Evolutionary conservation across 2,329 filamentous ascomycete species (phyloP).

Genomic region (Sordariomycetes sp.): DNA sequence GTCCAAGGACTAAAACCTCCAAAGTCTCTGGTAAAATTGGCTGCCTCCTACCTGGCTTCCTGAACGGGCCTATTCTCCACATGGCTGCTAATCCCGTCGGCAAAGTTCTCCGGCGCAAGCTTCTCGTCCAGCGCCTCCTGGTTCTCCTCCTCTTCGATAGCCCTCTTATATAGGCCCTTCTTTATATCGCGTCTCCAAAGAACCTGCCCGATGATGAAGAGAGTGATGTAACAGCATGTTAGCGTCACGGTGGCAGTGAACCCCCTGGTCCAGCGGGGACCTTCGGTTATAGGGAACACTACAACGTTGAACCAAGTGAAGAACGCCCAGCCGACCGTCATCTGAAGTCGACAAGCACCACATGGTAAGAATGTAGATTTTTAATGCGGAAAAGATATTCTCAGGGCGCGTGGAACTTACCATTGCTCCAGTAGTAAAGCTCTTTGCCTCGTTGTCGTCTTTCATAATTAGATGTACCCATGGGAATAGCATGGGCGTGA

Average conservation of each 20-base stretch:
- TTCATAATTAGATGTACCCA: constrained; percentile 13
- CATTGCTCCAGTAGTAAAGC: constrained; percentile 13
- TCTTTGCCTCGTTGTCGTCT: constrained; percentile 9
- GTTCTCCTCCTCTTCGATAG: constrained; percentile 12
- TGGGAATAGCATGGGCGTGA: constrained; percentile 13
- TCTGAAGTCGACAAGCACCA: constrained; percentile 7
- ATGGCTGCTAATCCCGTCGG: background rate
- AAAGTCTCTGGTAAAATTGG: too few relatives aligned
- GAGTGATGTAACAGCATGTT: constrained; percentile 13
- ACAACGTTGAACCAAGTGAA: constrained; percentile 12
- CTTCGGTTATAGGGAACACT: constrained; percentile 11
- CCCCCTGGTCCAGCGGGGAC: constrained; percentile 11
- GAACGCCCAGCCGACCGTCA: constrained; percentile 15
- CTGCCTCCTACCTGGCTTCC: background rate
- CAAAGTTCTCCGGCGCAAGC: constrained; percentile 9
- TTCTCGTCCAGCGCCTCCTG: constrained; percentile 11
- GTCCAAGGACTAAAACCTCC: too few relatives aligned
- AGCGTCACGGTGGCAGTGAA: constrained; percentile 11
- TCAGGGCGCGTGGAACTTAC: constrained; percentile 3
- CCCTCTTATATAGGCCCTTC: constrained; percentile 9
- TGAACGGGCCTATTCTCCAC: background rate
- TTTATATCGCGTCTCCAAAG: constrained; percentile 16
- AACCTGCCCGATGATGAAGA: constrained; percentile 17
- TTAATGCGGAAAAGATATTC: background rate
- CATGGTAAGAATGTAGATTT: background rate